Conservation (phyloP, 805 yeast species). For the Saturnispora mendoncae region DNA sequence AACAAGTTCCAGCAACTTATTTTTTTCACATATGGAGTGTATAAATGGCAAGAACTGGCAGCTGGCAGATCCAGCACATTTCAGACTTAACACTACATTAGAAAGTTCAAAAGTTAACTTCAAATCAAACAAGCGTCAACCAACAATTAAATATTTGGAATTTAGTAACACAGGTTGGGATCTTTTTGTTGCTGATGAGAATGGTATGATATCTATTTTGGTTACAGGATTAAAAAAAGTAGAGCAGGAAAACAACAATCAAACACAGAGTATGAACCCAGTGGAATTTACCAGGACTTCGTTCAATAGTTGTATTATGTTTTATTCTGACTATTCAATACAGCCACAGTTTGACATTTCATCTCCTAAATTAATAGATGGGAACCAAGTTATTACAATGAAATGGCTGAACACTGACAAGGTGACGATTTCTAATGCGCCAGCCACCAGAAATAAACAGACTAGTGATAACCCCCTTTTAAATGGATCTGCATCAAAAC, state of each 20-base stretch:
- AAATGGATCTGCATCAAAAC: constrained; percentile 29
- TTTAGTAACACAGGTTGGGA: constrained; percentile 82
- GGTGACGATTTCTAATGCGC: constrained; percentile 49
- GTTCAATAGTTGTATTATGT: constrained; percentile 34
- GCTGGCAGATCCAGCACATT: constrained; percentile 47
- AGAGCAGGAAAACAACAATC: constrained; percentile 30
- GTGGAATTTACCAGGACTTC: constrained; percentile 34
- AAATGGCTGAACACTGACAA: constrained; percentile 74
- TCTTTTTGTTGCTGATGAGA: constrained; percentile 65
- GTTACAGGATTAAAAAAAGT: constrained; percentile 41
- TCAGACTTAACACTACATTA: constrained; percentile 13
- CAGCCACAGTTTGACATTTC: constrained; percentile 21
- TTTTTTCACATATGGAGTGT: constrained; percentile 62
- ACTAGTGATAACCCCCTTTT: constrained; percentile 21
- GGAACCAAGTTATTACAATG: constrained; percentile 37
- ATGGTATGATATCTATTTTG: constrained; percentile 55
- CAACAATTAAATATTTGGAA: constrained; percentile 33
- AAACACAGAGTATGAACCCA: constrained; percentile 13
- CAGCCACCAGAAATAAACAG: constrained; percentile 37
- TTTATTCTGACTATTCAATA: constrained; percentile 34
- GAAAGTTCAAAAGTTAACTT: constrained; percentile 1
- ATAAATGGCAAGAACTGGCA: constrained; percentile 74
- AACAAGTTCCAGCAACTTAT: constrained; percentile 33
- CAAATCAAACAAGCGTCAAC: constrained; percentile 7
- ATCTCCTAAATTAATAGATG: constrained; percentile 9